These are phyloP conservation scores for Annulohypoxylon stygium DNA, from an alignment of 495 filamentous ascomycete species.

Conservation along the genomic window DNA sequence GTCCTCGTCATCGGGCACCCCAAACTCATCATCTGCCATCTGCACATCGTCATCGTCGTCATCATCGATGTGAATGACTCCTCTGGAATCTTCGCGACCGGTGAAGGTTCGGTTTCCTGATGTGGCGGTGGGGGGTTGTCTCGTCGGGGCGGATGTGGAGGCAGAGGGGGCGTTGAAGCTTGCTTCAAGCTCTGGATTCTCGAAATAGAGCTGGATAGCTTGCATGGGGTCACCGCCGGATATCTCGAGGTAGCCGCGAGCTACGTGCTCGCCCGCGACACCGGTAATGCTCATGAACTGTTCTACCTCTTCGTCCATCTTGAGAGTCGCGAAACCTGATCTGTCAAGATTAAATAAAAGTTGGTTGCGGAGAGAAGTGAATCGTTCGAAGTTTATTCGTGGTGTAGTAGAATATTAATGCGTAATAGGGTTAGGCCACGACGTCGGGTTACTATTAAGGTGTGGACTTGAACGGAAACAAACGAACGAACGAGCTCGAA, in stretches of 20 bases:
- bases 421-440: not conserved
- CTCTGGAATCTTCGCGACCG: constrained; percentile 66
- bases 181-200: constrained; percentile 76
- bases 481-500: constrained; percentile 11
- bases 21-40: constrained; percentile 52
- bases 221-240: constrained; percentile 85
- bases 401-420: too few species aligned
- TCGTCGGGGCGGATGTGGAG: constrained; percentile 48
- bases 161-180: constrained; percentile 57
- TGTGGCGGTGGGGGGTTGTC: constrained; percentile 32
- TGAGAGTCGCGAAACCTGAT: constrained; percentile 50
- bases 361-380: not conserved
- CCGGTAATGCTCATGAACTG: constrained; percentile 79
- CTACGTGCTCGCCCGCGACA: constrained; percentile 66
- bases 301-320: constrained; percentile 74
- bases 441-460: not conserved
- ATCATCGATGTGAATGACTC: constrained; percentile 78
- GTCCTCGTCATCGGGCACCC: constrained; percentile 49
- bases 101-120: constrained; percentile 43
- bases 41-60: constrained; percentile 66
- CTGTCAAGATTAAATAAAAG: not conserved
- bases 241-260: constrained; percentile 82
- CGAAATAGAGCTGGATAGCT: constrained; percentile 90
- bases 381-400: not conserved
- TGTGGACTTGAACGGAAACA: not conserved